phyloP scores from a whole-genome alignment of 495 filamentous ascomycete genomes.

The Parathielavia hyrcaniae region DNA sequence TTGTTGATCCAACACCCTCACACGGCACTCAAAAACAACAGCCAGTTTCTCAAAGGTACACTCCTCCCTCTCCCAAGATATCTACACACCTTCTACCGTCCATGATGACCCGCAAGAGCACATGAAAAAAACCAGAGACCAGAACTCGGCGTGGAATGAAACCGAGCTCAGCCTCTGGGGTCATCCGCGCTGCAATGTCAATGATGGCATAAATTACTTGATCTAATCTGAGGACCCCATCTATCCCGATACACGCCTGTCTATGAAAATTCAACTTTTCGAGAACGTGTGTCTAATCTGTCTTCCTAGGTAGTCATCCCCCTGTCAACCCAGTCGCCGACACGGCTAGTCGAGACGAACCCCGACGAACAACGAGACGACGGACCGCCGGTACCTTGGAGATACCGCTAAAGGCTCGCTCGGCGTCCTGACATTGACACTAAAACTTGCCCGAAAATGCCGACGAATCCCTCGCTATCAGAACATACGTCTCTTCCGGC shows the following conservation, averaged over 20 bases:
- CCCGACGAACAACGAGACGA: slow-evolving; percentile 31
- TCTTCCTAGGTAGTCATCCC: slow-evolving; percentile 36
- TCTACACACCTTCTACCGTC: slow-evolving; percentile 4
- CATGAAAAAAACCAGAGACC: slow-evolving; percentile 35
- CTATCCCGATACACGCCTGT: neutral
- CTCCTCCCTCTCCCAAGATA: no score
- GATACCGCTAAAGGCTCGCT: slow-evolving; percentile 50
- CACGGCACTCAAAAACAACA: no score
- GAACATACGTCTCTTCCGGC: slow-evolving; percentile 61
- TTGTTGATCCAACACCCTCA: no score
- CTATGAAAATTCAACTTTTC: neutral
- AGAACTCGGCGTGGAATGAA: slow-evolving; percentile 36
- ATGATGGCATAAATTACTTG: slow-evolving; percentile 47
- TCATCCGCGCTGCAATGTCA: slow-evolving; percentile 45
- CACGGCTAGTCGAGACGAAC: slow-evolving; percentile 52
- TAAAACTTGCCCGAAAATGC: slow-evolving; percentile 43
- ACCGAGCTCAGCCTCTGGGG: slow-evolving; percentile 41
- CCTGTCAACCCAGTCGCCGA: slow-evolving; percentile 46
- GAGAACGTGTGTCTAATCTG: slow-evolving; percentile 39
- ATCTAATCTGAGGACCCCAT: slow-evolving; percentile 48
- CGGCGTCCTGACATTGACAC: slow-evolving; percentile 41
- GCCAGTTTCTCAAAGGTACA: no score
- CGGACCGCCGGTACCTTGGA: no score
- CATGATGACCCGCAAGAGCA: slow-evolving; percentile 44
- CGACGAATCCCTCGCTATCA: slow-evolving; percentile 51